phyloP scores from a whole-genome alignment of 2,329 filamentous ascomycete genomes.

The Camptophora hylomeconis region DNA sequence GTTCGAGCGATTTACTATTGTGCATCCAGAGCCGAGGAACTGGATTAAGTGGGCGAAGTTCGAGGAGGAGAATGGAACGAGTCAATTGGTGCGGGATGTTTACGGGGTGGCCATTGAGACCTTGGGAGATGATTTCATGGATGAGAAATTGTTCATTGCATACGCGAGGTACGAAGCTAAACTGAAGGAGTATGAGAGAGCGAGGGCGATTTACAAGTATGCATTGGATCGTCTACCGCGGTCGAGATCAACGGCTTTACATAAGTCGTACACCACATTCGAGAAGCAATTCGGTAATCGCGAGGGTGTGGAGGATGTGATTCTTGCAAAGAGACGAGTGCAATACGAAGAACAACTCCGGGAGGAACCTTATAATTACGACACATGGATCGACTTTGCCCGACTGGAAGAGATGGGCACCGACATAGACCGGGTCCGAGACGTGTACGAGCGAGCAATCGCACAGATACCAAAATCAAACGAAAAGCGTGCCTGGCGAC shows the following conservation, averaged over 20 bases:
- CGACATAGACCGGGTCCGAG: conserved; percentile 70
- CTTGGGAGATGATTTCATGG: conserved; percentile 86
- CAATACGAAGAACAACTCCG: conserved; percentile 91
- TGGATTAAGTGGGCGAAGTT: conserved; percentile 99
- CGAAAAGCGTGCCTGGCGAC: conserved; percentile 92
- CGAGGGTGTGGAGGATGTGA: conserved; percentile 88
- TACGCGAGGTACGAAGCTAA: conserved; percentile 94
- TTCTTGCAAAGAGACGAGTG: conserved; percentile 82
- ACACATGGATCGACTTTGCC: conserved; percentile 93
- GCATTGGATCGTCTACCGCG: conserved; percentile 82
- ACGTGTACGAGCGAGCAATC: conserved; percentile 91
- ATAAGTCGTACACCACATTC: conserved; percentile 92
- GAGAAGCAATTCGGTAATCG: conserved; percentile 95
- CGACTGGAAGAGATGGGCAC: conserved; percentile 76
- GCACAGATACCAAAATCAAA: conserved; percentile 89
- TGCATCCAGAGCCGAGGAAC: conserved; percentile 87
- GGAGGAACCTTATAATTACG: conserved; percentile 92
- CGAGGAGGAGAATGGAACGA: conserved; percentile 89
- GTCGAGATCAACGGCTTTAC: conserved; percentile 69
- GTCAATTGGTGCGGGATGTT: conserved; percentile 80
- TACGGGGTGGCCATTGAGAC: conserved; percentile 81
- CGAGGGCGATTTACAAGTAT: conserved; percentile 92
- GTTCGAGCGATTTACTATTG: conserved; percentile 77
- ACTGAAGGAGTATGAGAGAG: conserved; percentile 87
- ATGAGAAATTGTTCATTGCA: conserved; percentile 87